These are phyloP conservation scores for Kwoniella newhampshirensis DNA, from an alignment of 768 basidiomycete species.

Conservation along the genomic window DNA sequence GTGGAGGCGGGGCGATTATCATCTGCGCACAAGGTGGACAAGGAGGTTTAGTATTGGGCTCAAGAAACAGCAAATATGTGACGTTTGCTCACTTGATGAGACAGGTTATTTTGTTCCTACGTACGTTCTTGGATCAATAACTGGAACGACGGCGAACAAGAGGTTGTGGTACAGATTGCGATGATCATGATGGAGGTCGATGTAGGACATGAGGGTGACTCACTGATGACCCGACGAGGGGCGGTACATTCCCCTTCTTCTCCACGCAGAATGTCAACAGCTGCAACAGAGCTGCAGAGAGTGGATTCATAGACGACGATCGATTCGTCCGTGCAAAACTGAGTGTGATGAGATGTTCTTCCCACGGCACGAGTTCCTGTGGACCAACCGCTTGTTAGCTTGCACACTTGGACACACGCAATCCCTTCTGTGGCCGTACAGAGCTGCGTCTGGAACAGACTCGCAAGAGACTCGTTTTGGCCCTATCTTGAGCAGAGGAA, in stretches of 20 bases:
- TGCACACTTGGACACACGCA: not conserved
- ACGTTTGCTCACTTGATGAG: conserved; percentile 22
- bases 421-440: conserved; percentile 3
- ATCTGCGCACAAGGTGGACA: conserved; percentile 21
- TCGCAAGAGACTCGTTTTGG: too few relatives aligned
- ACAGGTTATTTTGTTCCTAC: conserved; percentile 26
- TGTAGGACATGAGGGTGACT: conserved; percentile 1
- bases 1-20: conserved; percentile 43
- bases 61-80: too few relatives aligned
- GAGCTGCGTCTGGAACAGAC: too few relatives aligned
- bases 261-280: conserved; percentile 38
- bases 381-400: not conserved
- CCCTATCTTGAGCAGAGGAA: too few relatives aligned
- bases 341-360: conserved; percentile 45
- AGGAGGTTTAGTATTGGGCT: too few relatives aligned
- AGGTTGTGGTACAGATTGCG: too few relatives aligned
- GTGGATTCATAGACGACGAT: not conserved
- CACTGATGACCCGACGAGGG: conserved; percentile 21
- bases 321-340: conserved; percentile 5
- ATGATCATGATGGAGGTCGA: not conserved
- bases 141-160: not conserved
- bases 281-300: conserved; percentile 29
- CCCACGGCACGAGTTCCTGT: conserved; percentile 48
- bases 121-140: too few relatives aligned
- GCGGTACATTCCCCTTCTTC: conserved; percentile 34